Base-by-base conservation (phyloP, 768 basidiomycete species). In the Suillus clintonianus region DNA sequence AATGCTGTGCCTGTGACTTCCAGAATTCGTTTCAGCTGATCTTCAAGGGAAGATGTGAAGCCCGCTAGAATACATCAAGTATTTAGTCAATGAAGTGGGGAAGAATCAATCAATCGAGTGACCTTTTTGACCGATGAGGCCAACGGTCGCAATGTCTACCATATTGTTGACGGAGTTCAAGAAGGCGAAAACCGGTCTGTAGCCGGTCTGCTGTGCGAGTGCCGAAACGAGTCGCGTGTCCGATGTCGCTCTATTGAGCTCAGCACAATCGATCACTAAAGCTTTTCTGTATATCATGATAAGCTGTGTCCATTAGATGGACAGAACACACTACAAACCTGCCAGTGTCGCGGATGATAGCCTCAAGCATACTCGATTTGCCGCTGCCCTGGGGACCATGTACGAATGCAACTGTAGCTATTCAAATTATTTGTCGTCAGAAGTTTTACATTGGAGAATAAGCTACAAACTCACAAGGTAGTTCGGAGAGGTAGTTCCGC, bases 71-170 rank as follows among this genome's bases (percentile, higher is more conserved):
- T 15, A 50, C 15, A 11, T 27, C 4, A 7, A 30, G 30, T 57
- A 57, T 41, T 41, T 10, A 41, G 27, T 39, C 14, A 60, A 58
- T 63, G 22, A 54, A 43, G 39, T 27, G 39, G 1, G 2, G 6
- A 56, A 39, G 17, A 51, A 13, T 17, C 30, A 51, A 13, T 17
- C 30, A 10, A 6, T 59, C 8, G 30, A 62, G 56, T 47, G 60
- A 90, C 93, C 86, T 79, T 98, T 98, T 72, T 97, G 94, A 3
- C 97, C 97, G 68, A 97, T 97, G n/a, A 99, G 71, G 2, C 96
- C 96, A 48, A 95, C 85, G 63, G 89, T 90, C 1, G 94, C 95
- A n/a, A 99, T 82, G 72, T 99, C 97, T 65, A 98, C 86, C 62
- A 99, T 77, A 65, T 86, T 90, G 69, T 85, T 91, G 71, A 94